Evolutionary conservation across 805 yeast species (phyloP).

Genomic region (Spathaspora gorwiae): DNA sequence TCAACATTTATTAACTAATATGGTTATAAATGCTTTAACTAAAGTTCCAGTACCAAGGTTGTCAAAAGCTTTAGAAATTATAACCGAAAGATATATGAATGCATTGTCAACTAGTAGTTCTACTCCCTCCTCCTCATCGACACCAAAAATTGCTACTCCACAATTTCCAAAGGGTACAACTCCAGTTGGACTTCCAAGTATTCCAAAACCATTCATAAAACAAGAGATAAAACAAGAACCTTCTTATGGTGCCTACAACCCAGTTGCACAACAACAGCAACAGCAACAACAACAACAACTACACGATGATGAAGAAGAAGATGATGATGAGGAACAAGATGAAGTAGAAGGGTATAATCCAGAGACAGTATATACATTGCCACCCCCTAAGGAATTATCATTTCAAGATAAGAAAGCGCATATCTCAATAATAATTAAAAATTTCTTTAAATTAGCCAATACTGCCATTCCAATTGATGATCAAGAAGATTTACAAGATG

Average conservation of each 20-base stretch:
- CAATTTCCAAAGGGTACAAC: background rate
- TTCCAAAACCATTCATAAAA: background rate
- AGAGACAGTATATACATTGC: constrained; percentile 46
- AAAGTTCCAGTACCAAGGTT: constrained; percentile 50
- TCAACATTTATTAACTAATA: constrained; percentile 54
- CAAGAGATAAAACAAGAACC: background rate
- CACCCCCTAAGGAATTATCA: constrained; percentile 52
- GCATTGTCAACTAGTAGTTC: constrained; percentile 9
- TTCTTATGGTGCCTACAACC: background rate
- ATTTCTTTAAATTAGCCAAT: constrained; percentile 49
- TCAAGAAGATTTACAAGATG: constrained; percentile 9
- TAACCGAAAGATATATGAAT: constrained; percentile 60
- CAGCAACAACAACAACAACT: no score
- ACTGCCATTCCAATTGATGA: constrained; percentile 11
- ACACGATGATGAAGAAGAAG: constrained; percentile 11
- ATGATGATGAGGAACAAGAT: constrained; percentile 29
- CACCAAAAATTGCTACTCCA: background rate
- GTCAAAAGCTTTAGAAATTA: constrained; percentile 63
- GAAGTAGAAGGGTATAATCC: constrained; percentile 32
- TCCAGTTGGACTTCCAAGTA: no score
- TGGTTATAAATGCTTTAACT: constrained; percentile 63
- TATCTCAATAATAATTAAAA: constrained; percentile 52
- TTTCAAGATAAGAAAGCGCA: constrained; percentile 55
- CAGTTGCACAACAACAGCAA: constrained; percentile 1
- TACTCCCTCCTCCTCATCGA: background rate